Base-by-base conservation (phyloP, 2,329 filamentous ascomycete species). In the Aspergillus neoniger region DNA sequence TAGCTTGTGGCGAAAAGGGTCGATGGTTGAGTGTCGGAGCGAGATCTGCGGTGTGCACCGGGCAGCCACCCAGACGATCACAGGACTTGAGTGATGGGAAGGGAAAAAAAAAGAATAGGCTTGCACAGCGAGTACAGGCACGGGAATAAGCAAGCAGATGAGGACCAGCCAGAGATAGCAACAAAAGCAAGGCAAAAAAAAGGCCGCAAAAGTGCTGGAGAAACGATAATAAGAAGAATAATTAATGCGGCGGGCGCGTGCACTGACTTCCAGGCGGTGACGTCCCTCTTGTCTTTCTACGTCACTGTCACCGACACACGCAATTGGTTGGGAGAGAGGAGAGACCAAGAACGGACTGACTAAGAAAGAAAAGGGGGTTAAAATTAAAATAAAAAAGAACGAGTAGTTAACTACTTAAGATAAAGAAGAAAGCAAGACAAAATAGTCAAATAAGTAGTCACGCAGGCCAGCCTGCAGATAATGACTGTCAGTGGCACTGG, bases 251-350 rank as follows among this genome's bases (percentile, higher is more conserved):
- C 32, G 48, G 49, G 55, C 57, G 58, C 57, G 58, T 55, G 53
- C 57, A 55, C 57, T 54, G 51, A 47, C 52, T 53, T 61, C 53
- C 44, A 66, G 66, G 66, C 66, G 66, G 66, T 68, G 66, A 68
- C 66, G 61, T 67, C 57, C 51, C 48, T 36, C 32, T 36, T 12
- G 56, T 32, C 32, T 53, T 48, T 48, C 39, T 44, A 59, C 17
- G 28, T 39, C 54, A 49, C 44, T 55, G 56, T 52, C 56, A 59
- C 62, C 30, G 25, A 23, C 39, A 38, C 47, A 19, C 17, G 23
- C 38, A 36, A 38, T 47, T 8, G 44, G 21, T 12, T 36, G 41
- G 38, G 39, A 25, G 39, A 25, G 25, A 43, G 36, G 36, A 36
- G 23, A 50, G 9, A 41, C 21, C 25, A 57, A 23, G 8, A 10